Evolutionary conservation across 805 yeast genomes (phyloP), one percentile per base, ranked within the genome.

Genomic region (Wickerhamomyces ciferrii): DNA sequence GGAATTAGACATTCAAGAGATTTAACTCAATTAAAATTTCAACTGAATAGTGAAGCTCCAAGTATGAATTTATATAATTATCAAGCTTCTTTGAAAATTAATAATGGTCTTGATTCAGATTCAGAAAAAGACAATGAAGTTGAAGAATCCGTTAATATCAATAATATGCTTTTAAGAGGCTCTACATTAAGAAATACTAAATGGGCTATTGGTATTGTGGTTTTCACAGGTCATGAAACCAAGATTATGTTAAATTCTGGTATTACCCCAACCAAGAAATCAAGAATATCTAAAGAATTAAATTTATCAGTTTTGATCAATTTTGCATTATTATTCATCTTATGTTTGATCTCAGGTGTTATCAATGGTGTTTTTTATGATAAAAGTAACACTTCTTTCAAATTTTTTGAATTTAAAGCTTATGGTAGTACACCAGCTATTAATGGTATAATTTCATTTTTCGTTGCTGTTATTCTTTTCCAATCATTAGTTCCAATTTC

Each of bases 401-500:
- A 69, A 20, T 80, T 52, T 50, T 86, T 71, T 59, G 95, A 86
- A 58, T 84, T 70, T 56, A 83, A 83, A 19, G 77, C 89, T 0
- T 73, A 80, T 51, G 90, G 83, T 3, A 77, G 81, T 1, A 66
- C 82, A 1, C 78, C 91, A 1, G 79, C 80, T 19, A 70, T 69
- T 5, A 85, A 84, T 62, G 95, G 92, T 58, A 64, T 84, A 27
- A 78, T 87, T 34, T 69, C 82, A 1, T 87, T 85, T 59, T 85
- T 84, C 61, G 94, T 86, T 29, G 82, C 89, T 4, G 70, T 87
- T 49, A 87, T 85, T 53, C 68, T 87, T 36, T 87, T 84, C 61
- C 91, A 84, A 65, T 80, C 91, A 0, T 71, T 87, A 68, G 90
- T 87, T 45, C 96, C 96, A 1, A 87, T 87, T 52, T 87, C 95